Conservation (phyloP, 148 eudicot species). For the Camellia lanceoleosa region DNA sequence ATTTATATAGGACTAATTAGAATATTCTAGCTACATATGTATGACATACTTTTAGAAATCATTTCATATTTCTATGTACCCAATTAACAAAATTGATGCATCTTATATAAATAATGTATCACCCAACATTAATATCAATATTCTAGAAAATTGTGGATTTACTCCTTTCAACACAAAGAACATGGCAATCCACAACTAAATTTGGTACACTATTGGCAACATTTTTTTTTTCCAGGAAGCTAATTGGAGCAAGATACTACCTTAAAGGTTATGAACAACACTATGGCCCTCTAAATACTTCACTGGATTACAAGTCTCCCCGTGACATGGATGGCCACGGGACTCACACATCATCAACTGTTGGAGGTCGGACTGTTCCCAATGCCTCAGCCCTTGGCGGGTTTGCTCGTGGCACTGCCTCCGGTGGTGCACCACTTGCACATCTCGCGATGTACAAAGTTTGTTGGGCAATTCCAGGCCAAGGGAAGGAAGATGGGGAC, state of each 20-base stretch:
- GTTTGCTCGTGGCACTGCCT: constrained; percentile 73
- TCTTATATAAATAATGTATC: no score
- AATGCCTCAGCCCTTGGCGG: constrained; percentile 53
- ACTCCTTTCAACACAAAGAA: no score
- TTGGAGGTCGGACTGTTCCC: constrained; percentile 56
- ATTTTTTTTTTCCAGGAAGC: constrained; percentile 43
- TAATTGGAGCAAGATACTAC: constrained; percentile 90
- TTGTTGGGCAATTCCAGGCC: constrained; percentile 64
- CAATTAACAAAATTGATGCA: no score
- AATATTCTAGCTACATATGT: no score
- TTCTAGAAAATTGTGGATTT: no score
- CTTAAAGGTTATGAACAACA: constrained; percentile 57
- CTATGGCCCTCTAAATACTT: constrained; percentile 59
- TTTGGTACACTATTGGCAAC: no score
- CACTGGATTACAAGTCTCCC: constrained; percentile 59
- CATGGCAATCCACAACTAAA: no score
- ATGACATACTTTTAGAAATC: no score
- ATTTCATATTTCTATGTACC: no score
- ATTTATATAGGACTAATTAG: no score
- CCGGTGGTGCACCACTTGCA: constrained; percentile 85
- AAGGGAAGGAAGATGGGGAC: constrained; percentile 57
- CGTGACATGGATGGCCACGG: constrained; percentile 91
- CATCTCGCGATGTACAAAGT: constrained; percentile 85
- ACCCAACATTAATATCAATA: no score
- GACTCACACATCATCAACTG: constrained; percentile 87